Base-by-base conservation (phyloP, 1,284 basidiomycete genomes). In the Pyrrhoderma lamaoense region DNA sequence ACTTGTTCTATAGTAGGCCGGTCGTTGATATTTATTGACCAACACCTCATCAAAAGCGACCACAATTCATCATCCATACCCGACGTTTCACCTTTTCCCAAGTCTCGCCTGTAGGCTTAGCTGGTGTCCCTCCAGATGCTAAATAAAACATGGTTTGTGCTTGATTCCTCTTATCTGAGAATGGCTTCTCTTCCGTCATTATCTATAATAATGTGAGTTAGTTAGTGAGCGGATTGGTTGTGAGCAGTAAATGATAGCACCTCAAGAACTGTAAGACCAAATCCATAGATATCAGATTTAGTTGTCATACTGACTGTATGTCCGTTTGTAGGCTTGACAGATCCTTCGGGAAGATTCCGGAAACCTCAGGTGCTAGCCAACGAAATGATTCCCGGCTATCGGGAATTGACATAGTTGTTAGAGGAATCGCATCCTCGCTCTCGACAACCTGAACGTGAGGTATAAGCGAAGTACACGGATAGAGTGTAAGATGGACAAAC, bases 291-390 rank as follows among this genome's bases (percentile, higher is more conserved):
- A 56, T 80, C 78, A 8, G 76, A 72, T 31, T 65, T 64, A 14
- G 66, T 65, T 0, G 74, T 76, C 21, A 79, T 61, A 4, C 68
- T 67, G 8, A 72, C 75, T 54, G 72, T 67, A 11, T 11, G 27
- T 5, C 11, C 27, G 11, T 31, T 11, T 31, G 27, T 11, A 31
- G 27, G 27, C 11, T 31, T 31, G 27, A 31, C 27, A 31, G 27
- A 31, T 31, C 27, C 27, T 11, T 31, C 27, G 5, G 67, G 73
- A 74, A 49, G 8, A 73, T 74, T 49, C 68, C 63, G 57, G 72
- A 77, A 14, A 79, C 64, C 59, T 80, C 77, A 1, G 78, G 77
- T 22, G 78, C 77, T 50, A 77, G 70, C 74, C 77, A 77, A 40
- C 74, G 62, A 56, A 70, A 74, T 3, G 71, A 70, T 36, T 75